Base-by-base conservation (phyloP, 2,329 filamentous ascomycete genomes). In the Arthrobotrys iridis region DNA sequence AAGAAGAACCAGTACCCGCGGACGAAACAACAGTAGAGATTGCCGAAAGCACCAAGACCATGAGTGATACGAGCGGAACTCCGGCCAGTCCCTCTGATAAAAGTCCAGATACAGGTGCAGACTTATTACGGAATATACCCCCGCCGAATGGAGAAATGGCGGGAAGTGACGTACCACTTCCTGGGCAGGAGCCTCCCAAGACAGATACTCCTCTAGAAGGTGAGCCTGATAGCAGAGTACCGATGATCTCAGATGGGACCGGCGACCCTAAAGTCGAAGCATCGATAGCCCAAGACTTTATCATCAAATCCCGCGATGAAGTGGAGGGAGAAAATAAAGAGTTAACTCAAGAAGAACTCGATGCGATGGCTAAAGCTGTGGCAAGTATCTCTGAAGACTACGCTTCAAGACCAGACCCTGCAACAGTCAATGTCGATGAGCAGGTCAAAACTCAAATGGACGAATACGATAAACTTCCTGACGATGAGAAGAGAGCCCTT, bases 211-310 rank as follows among this genome's bases (percentile, higher is more conserved):
- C n/a, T n/a, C n/a, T n/a, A n/a, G n/a, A n/a, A n/a, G n/a, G n/a
- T n/a, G n/a, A n/a, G n/a, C n/a, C n/a, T n/a, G n/a, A n/a, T n/a
- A n/a, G n/a, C n/a, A n/a, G n/a, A n/a, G n/a, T n/a, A n/a, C n/a
- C n/a, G 35, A 22, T 66, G 4, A 33, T n/a, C 13, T 4, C n/a
- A 52, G 24, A 66, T 10, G 15, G 37, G 3, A 43, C 30, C 28
- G 63, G 63, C 10, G 48, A 55, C 10, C 48, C 48, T 15, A 50
- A 67, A n/a, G 55, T 13, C 4, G 50, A 40, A 4, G 24, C 28
- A 3, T 30, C 55, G 13, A 30, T 28, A 11, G 10, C 50, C 6
- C 63, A 67, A 7, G 24, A 57, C 13, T 20, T 67, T 3, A 67
- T 67, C 40, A 40, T 35, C 3, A 20, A 50, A 35, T 45, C 63